These are phyloP conservation scores for Trapa bicornis DNA, from an alignment of 345 rosid genomes.

Conservation along the genomic window DNA sequence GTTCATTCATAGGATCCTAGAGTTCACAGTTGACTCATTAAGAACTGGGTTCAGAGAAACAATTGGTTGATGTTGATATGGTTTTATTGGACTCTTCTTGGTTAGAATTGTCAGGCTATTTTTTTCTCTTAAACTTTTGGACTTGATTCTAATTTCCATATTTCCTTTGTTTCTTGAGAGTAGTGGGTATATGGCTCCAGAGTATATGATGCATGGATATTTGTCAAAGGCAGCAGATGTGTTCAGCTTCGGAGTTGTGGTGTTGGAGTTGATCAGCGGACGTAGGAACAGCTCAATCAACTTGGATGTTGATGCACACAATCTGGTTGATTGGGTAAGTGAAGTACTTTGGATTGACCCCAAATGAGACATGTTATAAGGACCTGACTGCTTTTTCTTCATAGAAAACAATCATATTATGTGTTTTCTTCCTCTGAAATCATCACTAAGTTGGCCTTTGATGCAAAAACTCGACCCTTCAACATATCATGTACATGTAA, in stretches of 20 bases:
- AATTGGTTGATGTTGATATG: not conserved
- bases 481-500: too few relatives aligned
- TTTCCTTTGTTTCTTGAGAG: conserved; percentile 10
- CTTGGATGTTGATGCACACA: conserved; percentile 33
- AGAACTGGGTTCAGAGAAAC: not conserved
- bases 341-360: not conserved
- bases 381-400: too few relatives aligned
- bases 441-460: too few relatives aligned
- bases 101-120: not conserved
- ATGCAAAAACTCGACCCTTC: too few relatives aligned
- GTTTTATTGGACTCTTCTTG: not conserved
- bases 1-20: too few relatives aligned
- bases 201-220: conserved; percentile 73
- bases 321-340: conserved; percentile 88
- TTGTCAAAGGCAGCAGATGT: conserved; percentile 81
- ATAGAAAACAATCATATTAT: too few relatives aligned
- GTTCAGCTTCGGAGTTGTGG: conserved; percentile 92
- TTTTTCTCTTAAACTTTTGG: not conserved
- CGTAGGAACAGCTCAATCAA: conserved; percentile 56
- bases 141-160: not conserved
- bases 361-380: too few relatives aligned
- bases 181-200: conserved; percentile 99
- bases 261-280: conserved; percentile 76
- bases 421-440: too few relatives aligned
- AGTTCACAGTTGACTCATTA: not conserved